Evolutionary conservation across 1,139 yeast genomes (phyloP), one percentile per base, ranked within the genome.

Genomic region (Hyphopichia pseudoburtonii): DNA sequence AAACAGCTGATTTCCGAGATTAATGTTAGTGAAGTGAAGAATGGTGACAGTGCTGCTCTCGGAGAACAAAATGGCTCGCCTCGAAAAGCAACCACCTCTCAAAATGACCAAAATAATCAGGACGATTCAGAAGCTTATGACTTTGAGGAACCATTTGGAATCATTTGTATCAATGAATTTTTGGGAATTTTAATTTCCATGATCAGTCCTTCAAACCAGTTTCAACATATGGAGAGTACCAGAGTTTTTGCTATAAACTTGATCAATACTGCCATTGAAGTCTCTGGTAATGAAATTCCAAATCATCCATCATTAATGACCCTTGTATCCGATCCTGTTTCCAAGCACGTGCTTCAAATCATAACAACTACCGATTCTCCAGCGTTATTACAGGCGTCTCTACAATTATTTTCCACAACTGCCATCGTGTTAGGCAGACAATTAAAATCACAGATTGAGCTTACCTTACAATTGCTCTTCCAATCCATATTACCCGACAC

Each of bases 201-300:
- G 61, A 74, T 90, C 29, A 82, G 94, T 9, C 95, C 96, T 0
- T 79, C 83, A 15, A 86, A 87, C 48, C 87, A 84, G 52, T 79
- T 79, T 50, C 92, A 86, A 52, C 94, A 88, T 51, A 86, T 94
- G 49, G 96, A 90, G 55, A 76, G 88, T 25, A 84, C 97, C 1
- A 75, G 96, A 39, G 83, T 86, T 11, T 81, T 92, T 65, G 94
- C 96, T 0, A 65, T 94, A 25, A 76, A 82, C 32, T 73, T 92
- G 32, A 71, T 94, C 28, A 82, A 81, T 37, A 82, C 84, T 1
- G 87, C 95, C 1, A 73, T 92, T 39, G 97, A 92, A 57, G 83
- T 88, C 8, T 72, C 92, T 5, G 97, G 97, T 3, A 61, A 66
- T 31, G 76, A 75, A 28, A 72, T 92, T 37, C 78, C 85, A 1